Evolutionary conservation across 179 eudicot species (phyloP).

Genomic region (Patellifolia procumbens): DNA sequence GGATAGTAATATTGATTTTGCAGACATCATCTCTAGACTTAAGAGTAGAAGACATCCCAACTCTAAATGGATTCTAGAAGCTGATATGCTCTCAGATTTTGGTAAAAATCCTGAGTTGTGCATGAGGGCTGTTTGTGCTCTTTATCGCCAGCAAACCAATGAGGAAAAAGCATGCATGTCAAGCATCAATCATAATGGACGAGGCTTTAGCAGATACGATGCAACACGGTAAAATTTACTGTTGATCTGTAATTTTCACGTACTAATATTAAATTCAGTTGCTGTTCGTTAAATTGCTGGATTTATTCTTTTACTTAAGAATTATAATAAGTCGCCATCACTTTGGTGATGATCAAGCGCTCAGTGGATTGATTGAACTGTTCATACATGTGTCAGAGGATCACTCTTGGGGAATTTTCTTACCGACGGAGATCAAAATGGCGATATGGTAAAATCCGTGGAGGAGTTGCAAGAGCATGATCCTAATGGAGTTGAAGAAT

Average conservation of each 20-base stretch:
- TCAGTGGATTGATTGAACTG: constrained; percentile 1
- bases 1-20: constrained; percentile 36
- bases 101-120: constrained; percentile 68
- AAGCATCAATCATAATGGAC: constrained; percentile 32
- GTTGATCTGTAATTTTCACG: background rate
- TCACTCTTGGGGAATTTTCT: constrained; percentile 61
- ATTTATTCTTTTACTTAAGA: background rate
- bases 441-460: constrained; percentile 53
- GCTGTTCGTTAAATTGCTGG: background rate
- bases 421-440: constrained; percentile 52
- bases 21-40: constrained; percentile 48
- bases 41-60: constrained; percentile 40
- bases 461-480: constrained; percentile 49
- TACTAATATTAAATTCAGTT: too few species aligned
- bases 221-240: constrained; percentile 48
- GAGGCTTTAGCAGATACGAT: constrained; percentile 77
- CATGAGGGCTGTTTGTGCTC: constrained; percentile 83
- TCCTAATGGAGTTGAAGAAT: constrained; percentile 47
- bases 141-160: constrained; percentile 63
- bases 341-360: background rate
- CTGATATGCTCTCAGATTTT: constrained; percentile 81
- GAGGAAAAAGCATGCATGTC: constrained; percentile 39
- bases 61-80: constrained; percentile 62
- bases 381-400: constrained; percentile 43
- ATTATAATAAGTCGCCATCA: too few species aligned